Percentiles rank a stretch among this genome's conserved stretches.
phyloP scores from a whole-genome alignment of 768 basidiomycete species.

The Lactifluus piperatus region DNA sequence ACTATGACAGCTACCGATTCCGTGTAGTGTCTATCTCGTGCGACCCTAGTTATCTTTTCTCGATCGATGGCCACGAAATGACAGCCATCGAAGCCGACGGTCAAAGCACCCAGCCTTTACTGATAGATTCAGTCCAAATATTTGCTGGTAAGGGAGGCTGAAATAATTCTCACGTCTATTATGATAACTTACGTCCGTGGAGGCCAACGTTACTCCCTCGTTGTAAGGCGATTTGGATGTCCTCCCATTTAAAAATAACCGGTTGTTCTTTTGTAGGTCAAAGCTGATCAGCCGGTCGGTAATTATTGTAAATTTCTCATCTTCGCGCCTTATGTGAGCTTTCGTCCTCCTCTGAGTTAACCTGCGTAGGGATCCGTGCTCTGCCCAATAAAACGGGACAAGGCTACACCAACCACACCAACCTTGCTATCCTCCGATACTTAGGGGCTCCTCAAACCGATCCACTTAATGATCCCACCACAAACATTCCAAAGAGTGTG shows the following conservation, averaged over 20 bases:
- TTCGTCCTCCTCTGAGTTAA: background rate
- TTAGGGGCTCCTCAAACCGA: background rate
- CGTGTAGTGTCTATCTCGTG: constrained; percentile 10
- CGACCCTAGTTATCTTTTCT: constrained; percentile 7
- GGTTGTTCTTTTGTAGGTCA: background rate
- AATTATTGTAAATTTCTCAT: background rate
- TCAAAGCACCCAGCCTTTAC: constrained; percentile 1
- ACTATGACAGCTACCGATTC: constrained; percentile 2
- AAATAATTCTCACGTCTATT: background rate
- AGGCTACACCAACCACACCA: constrained; percentile 2
- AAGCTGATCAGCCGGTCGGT: background rate
- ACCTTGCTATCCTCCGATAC: constrained; percentile 20
- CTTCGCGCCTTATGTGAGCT: background rate
- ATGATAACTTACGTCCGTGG: background rate
- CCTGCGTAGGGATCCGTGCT: constrained; percentile 7
- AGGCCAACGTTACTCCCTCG: constrained; percentile 17
- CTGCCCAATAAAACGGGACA: background rate
- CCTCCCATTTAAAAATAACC: background rate
- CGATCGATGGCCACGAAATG: constrained; percentile 15
- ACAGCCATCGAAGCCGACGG: constrained; percentile 22
- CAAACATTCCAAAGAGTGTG: background rate
- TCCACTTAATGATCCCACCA: background rate
- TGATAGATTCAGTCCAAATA: constrained; percentile 10
- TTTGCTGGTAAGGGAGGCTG: background rate
- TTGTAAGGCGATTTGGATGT: background rate